Conservation (phyloP, 1,284 basidiomycete genomes). For the Pseudozyma pruni region DNA sequence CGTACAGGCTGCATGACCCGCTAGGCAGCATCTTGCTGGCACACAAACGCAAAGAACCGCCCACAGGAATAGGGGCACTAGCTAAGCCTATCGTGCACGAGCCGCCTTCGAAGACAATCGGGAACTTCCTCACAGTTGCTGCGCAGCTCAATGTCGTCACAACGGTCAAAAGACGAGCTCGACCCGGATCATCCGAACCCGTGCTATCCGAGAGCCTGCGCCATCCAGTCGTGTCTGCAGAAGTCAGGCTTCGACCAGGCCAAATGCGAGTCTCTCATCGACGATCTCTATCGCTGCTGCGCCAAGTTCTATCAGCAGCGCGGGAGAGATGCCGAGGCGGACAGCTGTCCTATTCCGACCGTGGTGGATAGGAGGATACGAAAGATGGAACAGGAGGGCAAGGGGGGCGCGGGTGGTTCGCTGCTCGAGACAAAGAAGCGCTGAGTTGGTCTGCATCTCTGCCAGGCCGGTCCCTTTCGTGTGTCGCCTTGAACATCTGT, state of each 20-base stretch:
- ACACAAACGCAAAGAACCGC: too few relatives aligned
- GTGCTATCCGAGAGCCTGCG: slow-evolving; percentile 63
- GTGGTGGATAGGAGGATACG: slow-evolving; percentile 52
- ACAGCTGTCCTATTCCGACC: slow-evolving; percentile 59
- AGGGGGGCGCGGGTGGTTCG: slow-evolving; percentile 39
- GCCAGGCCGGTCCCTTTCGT: too few relatives aligned
- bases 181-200: slow-evolving; percentile 48
- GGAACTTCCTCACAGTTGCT: too few relatives aligned
- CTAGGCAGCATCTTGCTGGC: too few relatives aligned
- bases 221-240: slow-evolving; percentile 63
- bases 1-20: too few relatives aligned
- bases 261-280: slow-evolving; percentile 58
- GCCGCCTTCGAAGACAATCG: too few relatives aligned
- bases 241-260: slow-evolving; percentile 59
- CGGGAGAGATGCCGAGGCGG: slow-evolving; percentile 50
- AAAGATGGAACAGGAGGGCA: slow-evolving; percentile 48
- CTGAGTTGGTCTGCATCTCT: not conserved
- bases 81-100: not conserved
- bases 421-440: slow-evolving; percentile 34
- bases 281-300: slow-evolving; percentile 64
- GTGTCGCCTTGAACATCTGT: too few relatives aligned
- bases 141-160: slow-evolving; percentile 16
- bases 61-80: too few relatives aligned
- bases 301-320: slow-evolving; percentile 55
- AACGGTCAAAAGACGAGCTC: slow-evolving; percentile 21